Conservation (phyloP, 768 basidiomycete species). For the Hypholoma fasciculare region DNA sequence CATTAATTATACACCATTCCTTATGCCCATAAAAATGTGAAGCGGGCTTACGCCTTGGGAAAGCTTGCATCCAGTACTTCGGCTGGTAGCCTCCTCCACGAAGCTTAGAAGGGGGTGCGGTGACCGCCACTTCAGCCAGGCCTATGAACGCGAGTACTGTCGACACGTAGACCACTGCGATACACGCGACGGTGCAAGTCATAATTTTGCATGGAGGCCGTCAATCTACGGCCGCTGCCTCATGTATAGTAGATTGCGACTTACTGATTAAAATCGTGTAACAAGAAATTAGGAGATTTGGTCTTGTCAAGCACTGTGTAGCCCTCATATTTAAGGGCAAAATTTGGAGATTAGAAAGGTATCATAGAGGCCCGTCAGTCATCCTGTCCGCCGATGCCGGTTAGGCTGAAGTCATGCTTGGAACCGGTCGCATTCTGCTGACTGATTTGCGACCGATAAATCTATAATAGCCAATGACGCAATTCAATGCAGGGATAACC, state of each 20-base stretch:
- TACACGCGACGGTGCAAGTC: not conserved
- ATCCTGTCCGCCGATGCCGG: not conserved
- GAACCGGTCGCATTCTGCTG: not conserved
- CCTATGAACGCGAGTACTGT: not conserved
- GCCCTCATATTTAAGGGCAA: not conserved
- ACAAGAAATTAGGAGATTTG: not conserved
- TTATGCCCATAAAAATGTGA: not conserved
- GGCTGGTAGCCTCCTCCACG: not conserved
- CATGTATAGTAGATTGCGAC: not conserved
- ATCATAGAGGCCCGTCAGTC: not conserved
- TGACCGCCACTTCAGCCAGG: not conserved
- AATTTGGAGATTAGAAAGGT: too few relatives aligned
- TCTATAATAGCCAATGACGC: not conserved
- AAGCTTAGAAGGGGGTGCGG: not conserved
- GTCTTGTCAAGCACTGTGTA: not conserved
- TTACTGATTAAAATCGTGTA: not conserved
- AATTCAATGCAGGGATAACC: too few relatives aligned
- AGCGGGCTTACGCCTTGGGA: not conserved
- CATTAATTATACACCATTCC: not conserved
- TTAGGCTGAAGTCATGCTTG: not conserved
- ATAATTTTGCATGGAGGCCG: not conserved
- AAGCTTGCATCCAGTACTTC: not conserved
- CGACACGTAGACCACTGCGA: not conserved
- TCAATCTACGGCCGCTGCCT: not conserved
- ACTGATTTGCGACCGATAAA: not conserved